Base-by-base conservation (phyloP, 805 yeast genomes). In the Yamadazyma olivae region DNA sequence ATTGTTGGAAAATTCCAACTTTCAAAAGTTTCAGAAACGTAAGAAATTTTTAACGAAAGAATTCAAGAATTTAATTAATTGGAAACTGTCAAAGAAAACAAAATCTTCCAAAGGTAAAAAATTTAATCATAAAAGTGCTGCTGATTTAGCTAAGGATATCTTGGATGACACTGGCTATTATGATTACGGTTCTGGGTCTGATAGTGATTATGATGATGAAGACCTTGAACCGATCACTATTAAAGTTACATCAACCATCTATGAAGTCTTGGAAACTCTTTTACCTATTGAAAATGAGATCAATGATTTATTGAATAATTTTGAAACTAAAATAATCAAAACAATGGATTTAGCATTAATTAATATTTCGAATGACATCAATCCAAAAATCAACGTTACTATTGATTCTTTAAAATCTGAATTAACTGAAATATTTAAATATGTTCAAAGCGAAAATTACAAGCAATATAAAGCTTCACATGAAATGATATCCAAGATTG, bases 321-420 rank as follows among this genome's bases (percentile, higher is more conserved):
- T 71, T 68, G 57, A 54, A 28, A 22, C 34, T 5, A 61, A 59
- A 39, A 60, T 67, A 16, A 47, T 56, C 36, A 60, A 55, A 29
- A 57, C 70, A 6, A 44, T 65, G 28, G 49, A 53, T 16, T 51
- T 66, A 40, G 70, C 72, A 0, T 28, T 40, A n/a, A 40, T 45
- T 7, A 63, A 54, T 36, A 53, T 68, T 28, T 57, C 52, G 13
- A 30, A 33, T 16, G 71, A 64, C 21, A 60, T 64, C 48, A 44
- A 47, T 17, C 63, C 64, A 0, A 41, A 41, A 7, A 39, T 64
- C 13, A 50, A 56, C 12, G 24, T 21, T 1, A 45, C 47, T 4
- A 49, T 62, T 37, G 64, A 53, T 3, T 26, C 30, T 1, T 45
- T 64, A 20, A 54, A 55, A 32, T 50, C 51, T 9, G 36, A 41